phyloP scores from a whole-genome alignment of 371 early-diverging fungal species.

The Apophysomyces sp. region DNA sequence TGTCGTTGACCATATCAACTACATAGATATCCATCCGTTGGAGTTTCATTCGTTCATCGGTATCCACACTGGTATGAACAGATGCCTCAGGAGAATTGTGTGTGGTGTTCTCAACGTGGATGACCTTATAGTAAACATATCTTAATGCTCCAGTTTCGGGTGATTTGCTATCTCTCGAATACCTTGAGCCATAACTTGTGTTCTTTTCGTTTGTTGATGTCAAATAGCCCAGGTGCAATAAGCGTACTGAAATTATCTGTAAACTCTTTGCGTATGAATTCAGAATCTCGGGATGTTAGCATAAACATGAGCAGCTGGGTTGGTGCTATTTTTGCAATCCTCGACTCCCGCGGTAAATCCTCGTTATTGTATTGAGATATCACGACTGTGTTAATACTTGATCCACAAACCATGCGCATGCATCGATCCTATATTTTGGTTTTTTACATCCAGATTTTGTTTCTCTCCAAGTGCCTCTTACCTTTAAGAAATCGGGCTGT shows the following conservation, averaged over 20 bases:
- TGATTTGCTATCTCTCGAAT: background rate
- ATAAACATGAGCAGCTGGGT: conserved; percentile 32
- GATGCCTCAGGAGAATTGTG: conserved; percentile 13
- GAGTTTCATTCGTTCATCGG: conserved; percentile 8
- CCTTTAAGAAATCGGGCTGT: conserved; percentile 10
- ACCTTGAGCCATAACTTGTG: conserved; percentile 39
- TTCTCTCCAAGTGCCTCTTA: too few relatives aligned
- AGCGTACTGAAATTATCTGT: conserved; percentile 9
- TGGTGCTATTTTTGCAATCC: conserved; percentile 30
- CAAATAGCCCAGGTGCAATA: conserved; percentile 1
- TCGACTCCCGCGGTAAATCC: conserved; percentile 5
- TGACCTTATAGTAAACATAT: conserved; percentile 10
- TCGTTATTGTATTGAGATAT: conserved; percentile 8
- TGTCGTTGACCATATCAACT: conserved; percentile 32
- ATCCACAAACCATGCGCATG: conserved; percentile 25
- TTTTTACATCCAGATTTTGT: background rate
- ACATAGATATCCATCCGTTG: conserved; percentile 28
- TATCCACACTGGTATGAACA: background rate
- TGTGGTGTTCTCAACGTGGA: conserved; percentile 26
- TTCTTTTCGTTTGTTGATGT: background rate
- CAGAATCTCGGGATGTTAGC: conserved; percentile 19
- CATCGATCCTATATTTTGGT: conserved; percentile 9
- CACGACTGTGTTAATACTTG: conserved; percentile 21
- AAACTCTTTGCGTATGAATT: conserved; percentile 30
- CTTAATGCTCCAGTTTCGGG: background rate